Evolutionary conservation across 1,139 yeast species (phyloP).

Genomic region (Blastobotrys malaysiensis): DNA sequence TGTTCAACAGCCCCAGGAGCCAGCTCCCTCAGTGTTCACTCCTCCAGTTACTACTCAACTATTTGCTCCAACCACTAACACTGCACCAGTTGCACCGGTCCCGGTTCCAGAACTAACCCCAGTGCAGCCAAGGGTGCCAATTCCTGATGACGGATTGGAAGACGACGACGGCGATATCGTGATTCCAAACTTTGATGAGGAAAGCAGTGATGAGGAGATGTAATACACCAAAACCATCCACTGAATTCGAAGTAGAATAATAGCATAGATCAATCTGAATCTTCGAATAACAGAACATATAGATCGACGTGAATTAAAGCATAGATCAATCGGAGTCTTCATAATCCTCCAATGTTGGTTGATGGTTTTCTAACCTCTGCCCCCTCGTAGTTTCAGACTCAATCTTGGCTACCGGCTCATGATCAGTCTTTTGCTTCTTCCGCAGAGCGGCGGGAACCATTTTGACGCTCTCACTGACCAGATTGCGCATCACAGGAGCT

Average conservation of each 20-base stretch:
- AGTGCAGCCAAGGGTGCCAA: not conserved
- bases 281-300: too few species aligned
- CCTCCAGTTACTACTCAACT: not conserved
- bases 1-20: not conserved
- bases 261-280: too few species aligned
- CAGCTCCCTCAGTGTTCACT: not conserved
- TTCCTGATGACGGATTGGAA: not conserved
- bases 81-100: not conserved
- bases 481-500: slow-evolving; percentile 24
- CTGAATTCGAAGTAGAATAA: not conserved
- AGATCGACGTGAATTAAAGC: not conserved
- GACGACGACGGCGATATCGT: not conserved
- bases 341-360: slow-evolving; percentile 5
- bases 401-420: not conserved
- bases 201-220: not conserved
- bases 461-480: slow-evolving; percentile 21
- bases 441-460: slow-evolving; percentile 24
- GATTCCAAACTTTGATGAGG: not conserved
- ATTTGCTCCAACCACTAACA: not conserved
- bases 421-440: slow-evolving; percentile 14
- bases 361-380: not conserved
- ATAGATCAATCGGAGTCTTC: not conserved
- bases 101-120: not conserved
- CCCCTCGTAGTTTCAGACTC: not conserved
- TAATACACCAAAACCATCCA: not conserved